phyloP scores from a whole-genome alignment of 495 filamentous ascomycete species.

The Hypoxylon trugodes region DNA sequence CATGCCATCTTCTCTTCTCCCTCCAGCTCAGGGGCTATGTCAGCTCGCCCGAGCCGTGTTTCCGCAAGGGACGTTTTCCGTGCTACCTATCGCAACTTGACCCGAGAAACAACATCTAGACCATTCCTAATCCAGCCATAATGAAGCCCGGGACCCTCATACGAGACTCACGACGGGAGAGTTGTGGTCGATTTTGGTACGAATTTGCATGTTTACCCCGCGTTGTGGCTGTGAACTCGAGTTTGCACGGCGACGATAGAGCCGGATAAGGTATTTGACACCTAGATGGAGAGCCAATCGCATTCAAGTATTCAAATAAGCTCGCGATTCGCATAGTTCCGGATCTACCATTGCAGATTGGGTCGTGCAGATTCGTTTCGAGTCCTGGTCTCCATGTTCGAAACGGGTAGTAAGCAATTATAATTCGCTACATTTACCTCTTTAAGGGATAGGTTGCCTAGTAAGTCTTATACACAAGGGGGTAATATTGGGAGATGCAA shows the following conservation, averaged over 20 bases:
- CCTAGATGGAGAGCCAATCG: conserved; percentile 36
- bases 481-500: too few relatives aligned
- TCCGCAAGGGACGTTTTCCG: not conserved
- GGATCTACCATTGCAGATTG: conserved; percentile 10
- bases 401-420: not conserved
- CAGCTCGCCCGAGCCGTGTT: conserved; percentile 1
- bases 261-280: conserved; percentile 18
- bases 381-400: conserved; percentile 12
- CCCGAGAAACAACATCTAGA: not conserved
- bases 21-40: not conserved
- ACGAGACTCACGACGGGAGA: conserved; percentile 14
- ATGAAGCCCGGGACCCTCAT: conserved; percentile 16
- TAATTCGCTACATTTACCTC: conserved; percentile 29
- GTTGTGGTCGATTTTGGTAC: not conserved
- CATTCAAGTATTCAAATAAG: conserved; percentile 20
- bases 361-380: conserved; percentile 23
- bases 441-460: conserved; percentile 1
- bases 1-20: not conserved
- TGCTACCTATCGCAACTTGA: not conserved
- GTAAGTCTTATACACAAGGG: too few relatives aligned
- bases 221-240: conserved; percentile 20
- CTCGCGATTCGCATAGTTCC: conserved; percentile 9
- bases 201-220: not conserved
- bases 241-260: conserved; percentile 5
- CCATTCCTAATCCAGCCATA: conserved; percentile 13